Evolutionary conservation across 78 protist genomes (phyloP).

Genomic region (Dictyostelium purpureum): DNA sequence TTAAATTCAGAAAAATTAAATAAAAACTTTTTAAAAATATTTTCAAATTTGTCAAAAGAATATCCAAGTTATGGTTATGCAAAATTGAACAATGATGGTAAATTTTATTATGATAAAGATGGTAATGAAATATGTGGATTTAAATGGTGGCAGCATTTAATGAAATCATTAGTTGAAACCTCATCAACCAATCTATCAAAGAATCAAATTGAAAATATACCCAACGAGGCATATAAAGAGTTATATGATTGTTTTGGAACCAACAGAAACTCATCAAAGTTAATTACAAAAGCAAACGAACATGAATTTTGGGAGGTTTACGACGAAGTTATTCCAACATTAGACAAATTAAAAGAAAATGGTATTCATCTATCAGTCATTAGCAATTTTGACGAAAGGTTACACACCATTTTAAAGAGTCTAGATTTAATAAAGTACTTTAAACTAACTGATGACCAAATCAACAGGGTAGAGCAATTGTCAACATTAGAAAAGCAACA

Average conservation of each 20-base stretch:
- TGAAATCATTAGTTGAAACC: neutral
- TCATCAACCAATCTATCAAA: neutral
- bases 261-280: neutral
- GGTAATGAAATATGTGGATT: neutral
- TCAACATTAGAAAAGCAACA: too few relatives aligned
- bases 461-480: too few relatives aligned
- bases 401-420: neutral
- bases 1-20: neutral
- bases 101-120: neutral
- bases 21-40: slow-evolving; percentile 21
- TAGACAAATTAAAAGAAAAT: neutral
- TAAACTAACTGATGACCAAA: too few relatives aligned
- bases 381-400: slow-evolving; percentile 62
- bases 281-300: neutral
- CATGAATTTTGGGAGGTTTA: slow-evolving; percentile 52
- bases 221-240: neutral
- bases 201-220: neutral
- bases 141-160: slow-evolving; percentile 43
- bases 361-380: neutral
- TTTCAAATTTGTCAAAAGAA: slow-evolving; percentile 4
- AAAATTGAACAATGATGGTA: neutral
- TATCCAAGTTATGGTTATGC: slow-evolving; percentile 46
- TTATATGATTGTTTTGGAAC: neutral
- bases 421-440: neutral
- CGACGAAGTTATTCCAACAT: slow-evolving; percentile 29